These are phyloP conservation scores for Zymoseptoria passerinii DNA, from an alignment of 2,329 filamentous ascomycete genomes.

Conservation along the genomic window DNA sequence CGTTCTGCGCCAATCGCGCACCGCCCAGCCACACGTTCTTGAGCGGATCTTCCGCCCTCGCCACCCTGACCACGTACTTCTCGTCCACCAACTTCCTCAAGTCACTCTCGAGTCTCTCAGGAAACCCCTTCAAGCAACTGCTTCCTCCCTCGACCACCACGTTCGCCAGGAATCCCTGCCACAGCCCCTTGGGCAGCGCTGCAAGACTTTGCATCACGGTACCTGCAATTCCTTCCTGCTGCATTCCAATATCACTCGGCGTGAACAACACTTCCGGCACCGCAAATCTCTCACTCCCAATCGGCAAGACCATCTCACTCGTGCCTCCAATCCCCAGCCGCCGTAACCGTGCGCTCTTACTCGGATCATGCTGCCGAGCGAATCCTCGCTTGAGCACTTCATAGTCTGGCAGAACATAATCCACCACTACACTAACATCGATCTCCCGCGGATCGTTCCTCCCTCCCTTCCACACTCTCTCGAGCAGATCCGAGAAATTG, in stretches of 20 bases:
- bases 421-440: slow-evolving; percentile 59
- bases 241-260: slow-evolving; percentile 75
- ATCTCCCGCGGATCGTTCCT: slow-evolving; percentile 46
- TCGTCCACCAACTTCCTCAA: slow-evolving; percentile 39
- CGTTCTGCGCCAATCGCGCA: slow-evolving; percentile 64
- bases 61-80: slow-evolving; percentile 69
- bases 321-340: slow-evolving; percentile 41
- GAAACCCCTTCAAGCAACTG: slow-evolving; percentile 68
- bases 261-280: slow-evolving; percentile 86
- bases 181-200: slow-evolving; percentile 68
- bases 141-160: slow-evolving; percentile 85
- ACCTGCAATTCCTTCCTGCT: slow-evolving; percentile 72
- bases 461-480: slow-evolving; percentile 74
- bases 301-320: slow-evolving; percentile 69
- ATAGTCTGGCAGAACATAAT: slow-evolving; percentile 86
- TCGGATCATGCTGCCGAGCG: slow-evolving; percentile 68
- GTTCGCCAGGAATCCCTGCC: slow-evolving; percentile 77
- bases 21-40: slow-evolving; percentile 79
- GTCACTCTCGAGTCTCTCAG: slow-evolving; percentile 54
- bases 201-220: slow-evolving; percentile 73
- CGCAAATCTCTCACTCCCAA: slow-evolving; percentile 85
- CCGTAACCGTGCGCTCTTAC: slow-evolving; percentile 47
- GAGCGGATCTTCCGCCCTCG: slow-evolving; percentile 62
- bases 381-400: slow-evolving; percentile 57
- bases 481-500: slow-evolving; percentile 63